These are phyloP conservation scores for Penicillium nucicola DNA, from an alignment of 495 filamentous ascomycete species.

Conservation along the genomic window DNA sequence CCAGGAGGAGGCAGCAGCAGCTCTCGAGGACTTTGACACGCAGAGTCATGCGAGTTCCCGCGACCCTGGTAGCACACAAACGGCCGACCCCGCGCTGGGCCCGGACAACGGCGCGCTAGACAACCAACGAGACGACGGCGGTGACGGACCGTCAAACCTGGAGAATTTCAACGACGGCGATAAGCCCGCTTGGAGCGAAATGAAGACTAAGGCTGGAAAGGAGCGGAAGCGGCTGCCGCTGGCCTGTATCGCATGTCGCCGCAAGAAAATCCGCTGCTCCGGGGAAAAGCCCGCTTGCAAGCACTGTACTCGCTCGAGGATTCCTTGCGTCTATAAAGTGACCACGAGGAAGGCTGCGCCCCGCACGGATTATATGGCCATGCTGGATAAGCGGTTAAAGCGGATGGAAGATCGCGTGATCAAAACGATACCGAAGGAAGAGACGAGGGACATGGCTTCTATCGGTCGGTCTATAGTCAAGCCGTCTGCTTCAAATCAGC, in stretches of 20 bases:
- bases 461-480: conserved; percentile 78
- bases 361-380: conserved; percentile 97
- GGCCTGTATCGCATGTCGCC: conserved; percentile 91
- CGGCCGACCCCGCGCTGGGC: conserved; percentile 22
- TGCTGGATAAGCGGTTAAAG: conserved; percentile 90
- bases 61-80: conserved; percentile 32
- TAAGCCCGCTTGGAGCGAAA: conserved; percentile 82
- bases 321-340: conserved; percentile 98
- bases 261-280: conserved; percentile 98
- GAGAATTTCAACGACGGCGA: conserved; percentile 39
- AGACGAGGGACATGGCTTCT: conserved; percentile 53
- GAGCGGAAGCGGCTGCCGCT: conserved; percentile 90
- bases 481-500: conserved; percentile 62
- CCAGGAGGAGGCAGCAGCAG: conserved; percentile 29
- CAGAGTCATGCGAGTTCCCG: conserved; percentile 46
- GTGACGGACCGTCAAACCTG: conserved; percentile 52
- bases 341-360: conserved; percentile 94
- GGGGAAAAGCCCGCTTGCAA: conserved; percentile 97
- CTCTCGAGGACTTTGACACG: conserved; percentile 39
- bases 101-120: conserved; percentile 22
- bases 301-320: conserved; percentile 89
- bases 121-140: conserved; percentile 17
- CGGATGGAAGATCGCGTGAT: conserved; percentile 98
- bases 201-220: conserved; percentile 98
- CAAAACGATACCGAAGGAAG: conserved; percentile 88